These are phyloP conservation scores for Apiospora koreana DNA, from an alignment of 2,329 filamentous ascomycete genomes.

Conservation along the genomic window DNA sequence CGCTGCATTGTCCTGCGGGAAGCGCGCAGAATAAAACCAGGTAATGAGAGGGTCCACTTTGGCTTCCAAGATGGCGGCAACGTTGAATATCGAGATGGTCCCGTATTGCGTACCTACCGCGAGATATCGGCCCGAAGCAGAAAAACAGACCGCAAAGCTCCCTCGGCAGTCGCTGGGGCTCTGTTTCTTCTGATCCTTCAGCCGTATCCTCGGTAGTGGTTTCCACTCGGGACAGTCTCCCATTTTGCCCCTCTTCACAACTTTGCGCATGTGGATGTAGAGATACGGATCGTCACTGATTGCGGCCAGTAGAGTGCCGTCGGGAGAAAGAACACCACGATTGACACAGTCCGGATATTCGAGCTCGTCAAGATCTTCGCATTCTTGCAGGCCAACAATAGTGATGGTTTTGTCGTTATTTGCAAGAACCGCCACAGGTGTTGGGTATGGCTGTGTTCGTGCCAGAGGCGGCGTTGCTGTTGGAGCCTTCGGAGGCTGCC, in stretches of 20 bases:
- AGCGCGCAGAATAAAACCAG: constrained; percentile 76
- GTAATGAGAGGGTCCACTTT: constrained; percentile 66
- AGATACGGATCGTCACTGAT: constrained; percentile 86
- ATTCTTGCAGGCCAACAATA: constrained; percentile 72
- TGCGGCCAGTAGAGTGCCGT: constrained; percentile 77
- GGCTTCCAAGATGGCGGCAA: constrained; percentile 45
- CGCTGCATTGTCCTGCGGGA: constrained; percentile 71
- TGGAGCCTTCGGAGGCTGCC: constrained; percentile 49
- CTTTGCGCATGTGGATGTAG: constrained; percentile 73
- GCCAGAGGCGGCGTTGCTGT: constrained; percentile 27
- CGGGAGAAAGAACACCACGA: constrained; percentile 88
- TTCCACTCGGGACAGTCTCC: constrained; percentile 50
- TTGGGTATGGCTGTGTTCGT: constrained; percentile 43
- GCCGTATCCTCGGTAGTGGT: constrained; percentile 50
- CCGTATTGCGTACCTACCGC: constrained; percentile 81
- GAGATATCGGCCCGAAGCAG: constrained; percentile 67
- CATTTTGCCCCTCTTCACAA: constrained; percentile 36
- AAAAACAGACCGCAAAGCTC: constrained; percentile 80
- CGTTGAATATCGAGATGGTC: constrained; percentile 74
- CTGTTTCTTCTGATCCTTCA: constrained; percentile 58
- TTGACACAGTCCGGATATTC: constrained; percentile 86
- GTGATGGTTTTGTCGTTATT: constrained; percentile 93
- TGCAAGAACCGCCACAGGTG: constrained; percentile 69
- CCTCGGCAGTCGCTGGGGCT: constrained; percentile 60
- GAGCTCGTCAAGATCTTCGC: constrained; percentile 67